Evolutionary conservation across 2,329 filamentous ascomycete species (phyloP), one percentile per base, ranked within the genome.

Genomic region (Xylariales sp.): DNA sequence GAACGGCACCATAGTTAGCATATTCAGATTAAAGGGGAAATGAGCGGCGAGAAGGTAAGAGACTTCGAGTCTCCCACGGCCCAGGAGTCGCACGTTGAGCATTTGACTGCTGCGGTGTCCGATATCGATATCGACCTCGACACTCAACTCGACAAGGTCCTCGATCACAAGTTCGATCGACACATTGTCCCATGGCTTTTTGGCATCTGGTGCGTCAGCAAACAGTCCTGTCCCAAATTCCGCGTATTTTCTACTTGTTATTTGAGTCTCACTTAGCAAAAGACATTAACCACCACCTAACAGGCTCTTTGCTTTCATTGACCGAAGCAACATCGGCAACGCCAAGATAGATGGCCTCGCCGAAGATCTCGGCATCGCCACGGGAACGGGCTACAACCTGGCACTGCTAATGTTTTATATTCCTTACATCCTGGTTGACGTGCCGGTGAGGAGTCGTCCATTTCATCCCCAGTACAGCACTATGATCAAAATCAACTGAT

Each of bases 371-470:
- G 48, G 73, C 23, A 76, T 91, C 33, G 72, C 72, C 1, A 58
- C 53, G 1, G 70, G 74, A 4, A 62, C 69, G 6, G 69, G 85
- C 53, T 95, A 89, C 65, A 90, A 90, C 58, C 70, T 76, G 17
- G 76, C 81, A 0, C 70, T 95, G 6, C 86, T 84, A 20, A 83
- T 94, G 49, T 94, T 95, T 66, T 95, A 94, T 65, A 72, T 94
- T 37, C 88, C 85, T 1, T 95, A 95, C 57, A 74, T 85, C 3
- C 61, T 89, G 21, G 88, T 88, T 45, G 88, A 91, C 29, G 34
- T 37, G 7, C 34, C 34, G 25, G 34, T 37, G 29, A 33, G 31
- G 13, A 1, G 58, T 78, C 81, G 0, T 17, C 28, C 14, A 14
- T 17, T 6, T 25, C 6, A 16, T 19, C 12, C 11, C 19, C 31